A percentile compares a stretch with the other conserved stretches of the same genome.
phyloP scores from a whole-genome alignment of 2,329 filamentous ascomycete genomes.

The Tolypocladium amazonense region DNA sequence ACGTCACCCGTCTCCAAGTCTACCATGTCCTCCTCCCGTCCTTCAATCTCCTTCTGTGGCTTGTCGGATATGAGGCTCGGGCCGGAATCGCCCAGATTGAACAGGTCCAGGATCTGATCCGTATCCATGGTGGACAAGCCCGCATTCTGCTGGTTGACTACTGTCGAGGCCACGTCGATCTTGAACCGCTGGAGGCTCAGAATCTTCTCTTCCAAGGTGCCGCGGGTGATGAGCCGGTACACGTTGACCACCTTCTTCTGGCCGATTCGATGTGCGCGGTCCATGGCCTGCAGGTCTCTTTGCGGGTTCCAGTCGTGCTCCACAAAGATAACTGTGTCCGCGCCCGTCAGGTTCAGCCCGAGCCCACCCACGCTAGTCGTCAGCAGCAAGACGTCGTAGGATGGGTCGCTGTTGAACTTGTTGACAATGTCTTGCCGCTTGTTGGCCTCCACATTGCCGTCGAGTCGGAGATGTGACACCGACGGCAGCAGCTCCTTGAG shows the following conservation, averaged over 20 bases:
- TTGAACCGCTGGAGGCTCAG: constrained; percentile 97
- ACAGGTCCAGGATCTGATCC: constrained; percentile 93
- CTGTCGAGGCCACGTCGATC: constrained; percentile 94
- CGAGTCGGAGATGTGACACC: constrained; percentile 87
- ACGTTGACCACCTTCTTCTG: constrained; percentile 99
- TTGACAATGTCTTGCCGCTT: constrained; percentile 97
- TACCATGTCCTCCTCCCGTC: constrained; percentile 75
- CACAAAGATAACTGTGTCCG: constrained; percentile 97
- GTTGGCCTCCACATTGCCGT: constrained; percentile 84
- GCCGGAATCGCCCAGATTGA: constrained; percentile 76
- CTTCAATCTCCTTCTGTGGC: constrained; percentile 45
- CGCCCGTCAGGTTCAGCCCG: constrained; percentile 89
- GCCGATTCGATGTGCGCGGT: constrained; percentile 92
- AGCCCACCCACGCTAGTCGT: constrained; percentile 94
- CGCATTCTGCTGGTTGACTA: constrained; percentile 98
- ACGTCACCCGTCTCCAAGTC: constrained; percentile 89
- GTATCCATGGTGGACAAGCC: constrained; percentile 94
- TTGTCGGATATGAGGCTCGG: constrained; percentile 55
- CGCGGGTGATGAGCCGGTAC: constrained; percentile 89
- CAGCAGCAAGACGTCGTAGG: constrained; percentile 85
- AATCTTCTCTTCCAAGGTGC: constrained; percentile 97
- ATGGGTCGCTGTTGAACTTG: constrained; percentile 95
- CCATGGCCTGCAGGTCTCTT: constrained; percentile 98
- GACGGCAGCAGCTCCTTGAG: constrained; percentile 83
- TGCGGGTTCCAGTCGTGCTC: constrained; percentile 99